Percentiles rank a stretch among this genome's conserved stretches.
Conservation (phyloP, 257 asterid genomes). For the Solanum pinnatisectum region DNA sequence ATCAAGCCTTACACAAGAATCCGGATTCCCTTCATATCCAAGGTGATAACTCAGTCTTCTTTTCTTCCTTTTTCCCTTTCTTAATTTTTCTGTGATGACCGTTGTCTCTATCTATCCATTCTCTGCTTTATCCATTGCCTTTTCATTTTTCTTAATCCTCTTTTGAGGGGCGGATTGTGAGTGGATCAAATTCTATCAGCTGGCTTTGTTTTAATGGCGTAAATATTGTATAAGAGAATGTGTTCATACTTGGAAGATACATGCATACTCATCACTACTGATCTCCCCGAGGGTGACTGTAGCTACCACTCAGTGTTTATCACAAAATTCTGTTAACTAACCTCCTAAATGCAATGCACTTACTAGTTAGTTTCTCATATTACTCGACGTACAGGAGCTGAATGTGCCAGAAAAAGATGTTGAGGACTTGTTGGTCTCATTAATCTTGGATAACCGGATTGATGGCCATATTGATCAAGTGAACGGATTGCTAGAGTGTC, state of each 20-base stretch:
- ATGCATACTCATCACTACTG: background rate
- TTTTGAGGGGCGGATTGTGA: background rate
- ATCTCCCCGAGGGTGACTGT: background rate
- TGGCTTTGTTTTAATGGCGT: background rate
- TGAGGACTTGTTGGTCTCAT: slow-evolving; percentile 80
- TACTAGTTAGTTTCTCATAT: background rate
- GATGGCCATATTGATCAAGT: slow-evolving; percentile 94
- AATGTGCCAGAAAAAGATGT: slow-evolving; percentile 94
- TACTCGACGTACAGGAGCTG: slow-evolving; percentile 52
- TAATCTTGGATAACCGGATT: slow-evolving; percentile 83
- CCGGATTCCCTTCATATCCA: slow-evolving; percentile 88
- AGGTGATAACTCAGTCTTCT: slow-evolving; percentile 31
- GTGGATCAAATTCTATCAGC: background rate
- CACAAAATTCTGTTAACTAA: background rate
- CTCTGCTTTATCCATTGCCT: background rate
- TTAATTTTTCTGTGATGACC: background rate
- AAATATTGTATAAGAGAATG: background rate
- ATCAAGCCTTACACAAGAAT: slow-evolving; percentile 95
- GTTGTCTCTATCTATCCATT: background rate
- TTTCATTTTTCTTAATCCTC: background rate
- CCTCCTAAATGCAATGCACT: background rate
- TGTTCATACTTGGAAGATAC: background rate
- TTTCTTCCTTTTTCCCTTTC: background rate
- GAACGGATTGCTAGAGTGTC: slow-evolving; percentile 40
- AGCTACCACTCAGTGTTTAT: background rate